Evolutionary conservation across 2,329 filamentous ascomycete genomes (phyloP), one percentile per base, ranked within the genome.

Genomic region (Phaeosphaeriaceae sp.): DNA sequence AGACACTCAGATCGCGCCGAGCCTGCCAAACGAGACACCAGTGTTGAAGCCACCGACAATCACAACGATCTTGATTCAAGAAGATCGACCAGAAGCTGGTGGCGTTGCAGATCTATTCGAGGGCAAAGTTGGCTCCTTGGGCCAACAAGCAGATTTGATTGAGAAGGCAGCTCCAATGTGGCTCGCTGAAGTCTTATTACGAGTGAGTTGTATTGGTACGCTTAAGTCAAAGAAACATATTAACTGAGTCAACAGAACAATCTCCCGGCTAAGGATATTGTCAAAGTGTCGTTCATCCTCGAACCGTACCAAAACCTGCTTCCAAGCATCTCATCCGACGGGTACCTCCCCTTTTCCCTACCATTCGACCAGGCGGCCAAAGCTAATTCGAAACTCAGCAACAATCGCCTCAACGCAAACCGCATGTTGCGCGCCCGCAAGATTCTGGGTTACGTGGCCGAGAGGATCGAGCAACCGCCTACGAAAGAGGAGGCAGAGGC

Each of bases 361-460:
- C 63, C 62, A 46, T 57, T 65, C 56, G 64, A 74, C 40, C 68
- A 62, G 61, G 61, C 70, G 40, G 60, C 65, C 15, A 56, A 55
- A 45, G 66, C 68, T 72, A 70, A 71, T 65, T 49, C 68, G 53
- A 58, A 60, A 48, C 61, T 61, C 62, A 86, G 89, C 52, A 96
- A 94, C 76, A 94, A 93, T 65, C 89, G 95, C 22, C 84, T 99
- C 51, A 99, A 98, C 75, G 95, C 95, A 11, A 99, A 98, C 73
- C 88, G 94, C 54, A 98, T 99, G 95, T 84, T 99, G 51, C 87
- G 95, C 48, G 92, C 96, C 3, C 94, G 92, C 80, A 99, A 99
- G 82, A 95, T 99, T 21, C 80, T 98, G 57, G 88, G 89, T 0
- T 99, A 99, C 70, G 88, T 99, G 19, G 92, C 93, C 1, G 95